Conservation (phyloP, 768 basidiomycete species). For the Dacryopinax primogenitus region DNA sequence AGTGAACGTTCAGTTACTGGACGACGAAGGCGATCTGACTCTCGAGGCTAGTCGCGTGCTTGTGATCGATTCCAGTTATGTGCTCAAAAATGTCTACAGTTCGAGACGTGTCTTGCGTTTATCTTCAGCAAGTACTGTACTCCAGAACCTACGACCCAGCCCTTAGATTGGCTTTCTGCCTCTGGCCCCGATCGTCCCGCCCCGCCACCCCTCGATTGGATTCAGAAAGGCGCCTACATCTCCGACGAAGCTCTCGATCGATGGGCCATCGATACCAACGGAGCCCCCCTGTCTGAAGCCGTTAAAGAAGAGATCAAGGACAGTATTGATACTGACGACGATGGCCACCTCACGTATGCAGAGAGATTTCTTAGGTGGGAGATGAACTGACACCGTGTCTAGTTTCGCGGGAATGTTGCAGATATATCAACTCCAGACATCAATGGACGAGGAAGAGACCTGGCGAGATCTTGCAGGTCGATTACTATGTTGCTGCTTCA, state of each 20-base stretch:
- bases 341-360: conserved; percentile 55
- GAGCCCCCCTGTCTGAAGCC: conserved; percentile 61
- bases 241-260: conserved; percentile 49
- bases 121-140: conserved; percentile 70
- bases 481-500: background rate
- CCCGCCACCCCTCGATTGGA: background rate
- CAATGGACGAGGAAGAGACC: conserved; percentile 62
- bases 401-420: conserved; percentile 73
- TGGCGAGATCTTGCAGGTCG: conserved; percentile 60
- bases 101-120: conserved; percentile 56
- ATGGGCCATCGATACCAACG: conserved; percentile 73
- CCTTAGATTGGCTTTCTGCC: background rate
- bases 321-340: conserved; percentile 60
- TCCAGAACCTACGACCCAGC: conserved; percentile 24
- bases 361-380: background rate
- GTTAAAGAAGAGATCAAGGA: conserved; percentile 66
- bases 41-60: conserved; percentile 36
- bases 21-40: conserved; percentile 57
- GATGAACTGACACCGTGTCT: background rate
- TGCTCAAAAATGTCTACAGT: conserved; percentile 27
- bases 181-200: conserved; percentile 10
- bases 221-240: conserved; percentile 38
- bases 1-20: conserved; percentile 44
- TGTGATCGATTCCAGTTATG: background rate
- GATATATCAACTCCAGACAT: conserved; percentile 74